Base-by-base conservation (phyloP, 352 stramenopile species). In the Bremia lactucae region DNA sequence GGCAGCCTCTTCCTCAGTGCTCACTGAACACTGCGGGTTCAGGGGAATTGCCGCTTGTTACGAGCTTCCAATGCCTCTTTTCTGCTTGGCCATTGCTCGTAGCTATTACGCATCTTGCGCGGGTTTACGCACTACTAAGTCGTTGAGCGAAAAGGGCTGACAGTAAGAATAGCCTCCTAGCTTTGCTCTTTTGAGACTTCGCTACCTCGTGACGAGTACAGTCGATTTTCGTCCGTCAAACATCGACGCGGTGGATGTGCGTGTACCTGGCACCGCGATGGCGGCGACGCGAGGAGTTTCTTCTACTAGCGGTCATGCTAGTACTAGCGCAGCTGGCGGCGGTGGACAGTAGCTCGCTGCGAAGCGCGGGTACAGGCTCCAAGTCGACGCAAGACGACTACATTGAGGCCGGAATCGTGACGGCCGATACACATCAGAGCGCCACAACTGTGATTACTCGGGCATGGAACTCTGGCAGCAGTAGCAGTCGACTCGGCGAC, bases 241-340 rank as follows among this genome's bases (percentile, higher is more conserved):
- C 24, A 15, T 39, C 11, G 23, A 48, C 24, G 40, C 36, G 19
- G 38, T 33, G 37, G n/a, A 65, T 65, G 55, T 56, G 40, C 38
- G 46, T 51, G 37, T 49, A 65, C 33, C 35, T 65, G 36, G 51
- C 51, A 23, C 46, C 55, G 18, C 52, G 55, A 54, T 61, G 55
- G 55, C 44, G 55, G 26, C 31, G 55, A 44, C 51, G 42, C 11
- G 37, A 36, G 18, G 18, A 31, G 18, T 20, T 8, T 20, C 5
- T 49, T 9, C 33, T 47, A 34, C 22, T 14, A 31, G 16, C 19
- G 22, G 3, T 53, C 19, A 34, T 52, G 24, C 19, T 53, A 22
- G 42, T 13, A 38, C 21, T 62, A 2, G 31, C 45, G 14, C 14
- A 55, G 16, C 25, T 50, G 28, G 49, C 33, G 36, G 24, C 11